Evolutionary conservation across 2,329 filamentous ascomycete genomes (phyloP).

Genomic region (Colletotrichum noveboracense): DNA sequence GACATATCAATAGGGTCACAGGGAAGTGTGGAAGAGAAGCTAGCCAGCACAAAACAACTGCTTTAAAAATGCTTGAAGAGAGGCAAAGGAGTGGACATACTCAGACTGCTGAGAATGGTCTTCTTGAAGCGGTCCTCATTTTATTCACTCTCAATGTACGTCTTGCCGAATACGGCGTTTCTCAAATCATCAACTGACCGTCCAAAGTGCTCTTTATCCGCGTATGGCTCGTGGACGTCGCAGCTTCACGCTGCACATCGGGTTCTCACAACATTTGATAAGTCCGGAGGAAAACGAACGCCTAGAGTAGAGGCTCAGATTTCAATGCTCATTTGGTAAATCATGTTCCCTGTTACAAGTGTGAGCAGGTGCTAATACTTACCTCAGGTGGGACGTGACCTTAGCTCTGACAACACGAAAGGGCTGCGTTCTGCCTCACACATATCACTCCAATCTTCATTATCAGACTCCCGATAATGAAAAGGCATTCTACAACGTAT

Average conservation of each 20-base stretch:
- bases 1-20: conserved; percentile 32
- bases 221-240: conserved; percentile 32
- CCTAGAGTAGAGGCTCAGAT: conserved; percentile 31
- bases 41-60: conserved; percentile 25
- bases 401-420: conserved; percentile 35
- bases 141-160: conserved; percentile 37
- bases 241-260: conserved; percentile 29
- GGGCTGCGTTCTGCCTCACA: conserved; percentile 27
- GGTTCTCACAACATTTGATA: conserved; percentile 28
- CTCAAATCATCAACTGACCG: background rate
- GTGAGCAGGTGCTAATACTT: background rate
- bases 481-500: conserved; percentile 35
- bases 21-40: conserved; percentile 27
- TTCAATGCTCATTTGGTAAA: conserved; percentile 32
- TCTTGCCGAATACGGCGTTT: background rate
- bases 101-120: conserved; percentile 1
- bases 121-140: conserved; percentile 34
- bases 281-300: conserved; percentile 14
- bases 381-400: conserved; percentile 35
- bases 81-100: conserved; percentile 5
- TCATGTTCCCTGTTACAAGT: background rate
- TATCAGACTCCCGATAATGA: conserved; percentile 23
- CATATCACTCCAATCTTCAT: conserved; percentile 6
- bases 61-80: conserved; percentile 28
- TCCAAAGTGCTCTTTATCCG: conserved; percentile 35